These are phyloP conservation scores for Aspergillus pseudonomiae DNA, from an alignment of 2,329 filamentous ascomycete genomes.

Conservation along the genomic window DNA sequence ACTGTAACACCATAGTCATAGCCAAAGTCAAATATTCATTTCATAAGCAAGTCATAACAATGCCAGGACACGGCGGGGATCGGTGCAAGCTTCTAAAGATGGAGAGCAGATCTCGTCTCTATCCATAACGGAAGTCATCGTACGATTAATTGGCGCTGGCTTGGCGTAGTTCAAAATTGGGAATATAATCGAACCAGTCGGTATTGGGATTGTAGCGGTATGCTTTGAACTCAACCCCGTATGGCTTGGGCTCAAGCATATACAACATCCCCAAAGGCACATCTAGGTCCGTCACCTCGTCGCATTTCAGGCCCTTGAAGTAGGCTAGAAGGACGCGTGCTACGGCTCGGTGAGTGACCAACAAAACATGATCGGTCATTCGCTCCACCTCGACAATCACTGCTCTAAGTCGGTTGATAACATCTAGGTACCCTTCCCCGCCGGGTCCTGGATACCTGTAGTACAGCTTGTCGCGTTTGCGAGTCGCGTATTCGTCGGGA, in stretches of 20 bases:
- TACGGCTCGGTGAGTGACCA: conserved; percentile 90
- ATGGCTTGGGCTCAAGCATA: conserved; percentile 94
- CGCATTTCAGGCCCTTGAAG: conserved; percentile 87
- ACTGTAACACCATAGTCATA: conserved; percentile 3
- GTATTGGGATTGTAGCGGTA: conserved; percentile 82
- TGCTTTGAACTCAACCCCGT: conserved; percentile 94
- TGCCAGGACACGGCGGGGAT: neutral
- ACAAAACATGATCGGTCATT: conserved; percentile 91
- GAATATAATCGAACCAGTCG: conserved; percentile 82
- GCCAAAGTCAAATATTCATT: conserved; percentile 2
- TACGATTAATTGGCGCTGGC: conserved; percentile 31
- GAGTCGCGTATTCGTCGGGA: conserved; percentile 78
- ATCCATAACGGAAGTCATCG: neutral
- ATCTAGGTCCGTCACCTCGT: conserved; percentile 92
- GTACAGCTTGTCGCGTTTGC: conserved; percentile 83
- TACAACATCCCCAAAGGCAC: conserved; percentile 93
- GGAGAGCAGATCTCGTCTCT: neutral
- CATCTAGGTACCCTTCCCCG: conserved; percentile 93
- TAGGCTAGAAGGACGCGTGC: conserved; percentile 93
- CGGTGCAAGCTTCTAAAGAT: neutral
- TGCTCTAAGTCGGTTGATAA: conserved; percentile 91
- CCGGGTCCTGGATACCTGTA: conserved; percentile 97
- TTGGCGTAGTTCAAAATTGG: conserved; percentile 73
- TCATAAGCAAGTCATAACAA: conserved; percentile 4
- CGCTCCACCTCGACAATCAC: conserved; percentile 97